Evolutionary conservation across 2,329 filamentous ascomycete genomes (phyloP), one percentile per base, ranked within the genome.

Genomic region (Colletotrichum lentis): DNA sequence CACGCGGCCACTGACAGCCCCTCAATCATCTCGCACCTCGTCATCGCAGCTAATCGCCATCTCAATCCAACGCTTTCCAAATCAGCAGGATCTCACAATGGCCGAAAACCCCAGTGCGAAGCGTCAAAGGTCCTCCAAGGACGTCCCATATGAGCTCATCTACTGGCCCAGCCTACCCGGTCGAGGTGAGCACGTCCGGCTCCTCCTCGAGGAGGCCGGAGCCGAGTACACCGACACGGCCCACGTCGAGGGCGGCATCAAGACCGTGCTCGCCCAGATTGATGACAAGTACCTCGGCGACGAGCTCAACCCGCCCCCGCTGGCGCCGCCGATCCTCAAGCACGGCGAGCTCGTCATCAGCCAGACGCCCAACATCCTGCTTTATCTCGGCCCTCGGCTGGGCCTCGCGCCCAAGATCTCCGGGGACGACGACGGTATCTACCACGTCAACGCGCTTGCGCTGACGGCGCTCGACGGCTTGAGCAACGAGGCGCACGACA

Each of bases 151-250:
- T 75, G 82, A 89, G 71, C 84, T 92, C 65, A 82, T 92, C 75
- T 94, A 94, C 84, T 92, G 90, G 86, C 90, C 90, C 20, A 78
- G 77, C 20, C 80, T 93, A 31, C 92, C 92, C 41, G 92, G 92
- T 47, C 90, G 92, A 56, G 92, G 88, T 69, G 92, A 95, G 76
- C 87, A 88, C 76, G 80, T 94, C 74, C 91, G 92, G 24, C 85
- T 95, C 12, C 84, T 84, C 18, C 87, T 95, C 71, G 91, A 94
- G 79, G 90, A 91, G 60, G 83, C 87, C 22, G 84, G 85, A 20
- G 86, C 86, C 1, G 76, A 84, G 4, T 94, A 93, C 81, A 86
- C 78, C 27, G 91, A 94, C 79, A 80, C 83, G 3, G 83, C 85
- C 14, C 71, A 67, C 16, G 75, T 72, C 5, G 74, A 85, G 37